phyloP scores from a whole-genome alignment of 768 basidiomycete genomes.

The Candolleomyces efflorescens region DNA sequence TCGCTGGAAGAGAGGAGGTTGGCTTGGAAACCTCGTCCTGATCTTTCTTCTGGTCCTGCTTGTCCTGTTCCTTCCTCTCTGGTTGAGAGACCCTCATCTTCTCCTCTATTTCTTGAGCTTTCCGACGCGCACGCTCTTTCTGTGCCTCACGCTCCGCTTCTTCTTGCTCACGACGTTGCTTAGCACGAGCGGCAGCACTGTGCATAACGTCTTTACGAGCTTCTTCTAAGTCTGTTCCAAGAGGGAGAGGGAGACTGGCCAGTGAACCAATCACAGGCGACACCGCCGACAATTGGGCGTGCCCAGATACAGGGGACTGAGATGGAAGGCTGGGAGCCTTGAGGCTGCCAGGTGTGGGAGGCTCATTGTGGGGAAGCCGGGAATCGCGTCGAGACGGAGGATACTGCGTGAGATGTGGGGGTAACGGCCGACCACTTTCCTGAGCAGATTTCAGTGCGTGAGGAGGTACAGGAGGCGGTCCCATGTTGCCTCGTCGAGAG shows the following conservation, averaged over 20 bases:
- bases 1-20: neutral
- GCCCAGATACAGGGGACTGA: constrained; percentile 42
- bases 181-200: constrained; percentile 77
- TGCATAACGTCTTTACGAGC: constrained; percentile 80
- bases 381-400: constrained; percentile 33
- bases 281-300: constrained; percentile 30
- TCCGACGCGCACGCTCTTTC: constrained; percentile 74
- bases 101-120: constrained; percentile 73
- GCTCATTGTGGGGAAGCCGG: neutral
- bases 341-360: constrained; percentile 32
- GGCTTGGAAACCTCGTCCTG: constrained; percentile 1
- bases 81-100: constrained; percentile 47
- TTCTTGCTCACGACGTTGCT: constrained; percentile 73
- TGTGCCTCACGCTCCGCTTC: constrained; percentile 80
- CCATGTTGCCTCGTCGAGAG: constrained; percentile 44
- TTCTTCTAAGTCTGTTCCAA: constrained; percentile 52
- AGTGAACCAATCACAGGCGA: constrained; percentile 32
- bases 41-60: constrained; percentile 17
- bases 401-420: constrained; percentile 49
- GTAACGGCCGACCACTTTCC: constrained; percentile 47
- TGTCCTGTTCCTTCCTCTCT: constrained; percentile 29
- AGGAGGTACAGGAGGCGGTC: constrained; percentile 45
- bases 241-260: constrained; percentile 26
- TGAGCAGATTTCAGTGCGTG: constrained; percentile 31
- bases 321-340: constrained; percentile 28